Percentiles rank a stretch among this genome's conserved stretches.
These are phyloP conservation scores for Ciborinia camelliae DNA, from an alignment of 2,329 filamentous ascomycete species.

Conservation along the genomic window DNA sequence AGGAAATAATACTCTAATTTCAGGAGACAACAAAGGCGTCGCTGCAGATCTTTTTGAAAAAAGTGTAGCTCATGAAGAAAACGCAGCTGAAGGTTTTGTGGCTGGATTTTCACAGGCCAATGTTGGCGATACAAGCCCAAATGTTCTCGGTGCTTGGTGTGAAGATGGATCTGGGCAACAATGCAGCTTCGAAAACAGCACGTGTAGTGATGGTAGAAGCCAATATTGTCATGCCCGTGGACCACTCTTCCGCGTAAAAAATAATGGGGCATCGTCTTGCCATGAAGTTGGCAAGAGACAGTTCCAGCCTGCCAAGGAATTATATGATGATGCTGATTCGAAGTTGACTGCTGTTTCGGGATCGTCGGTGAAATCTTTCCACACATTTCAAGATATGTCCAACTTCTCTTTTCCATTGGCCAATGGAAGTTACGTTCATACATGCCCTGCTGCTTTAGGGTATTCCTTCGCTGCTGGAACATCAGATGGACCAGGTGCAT, in stretches of 20 bases:
- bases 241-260: constrained; percentile 63
- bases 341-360: constrained; percentile 51
- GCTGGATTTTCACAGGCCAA: constrained; percentile 91
- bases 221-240: constrained; percentile 72
- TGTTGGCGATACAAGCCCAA: constrained; percentile 87
- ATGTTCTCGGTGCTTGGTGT: constrained; percentile 82
- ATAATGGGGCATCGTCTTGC: constrained; percentile 70
- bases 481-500: constrained; percentile 83
- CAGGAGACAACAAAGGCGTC: constrained; percentile 96
- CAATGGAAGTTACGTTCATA: constrained; percentile 67
- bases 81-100: constrained; percentile 67
- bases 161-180: constrained; percentile 73
- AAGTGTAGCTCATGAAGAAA: constrained; percentile 52
- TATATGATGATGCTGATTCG: constrained; percentile 55
- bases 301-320: constrained; percentile 55
- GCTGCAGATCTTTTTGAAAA: constrained; percentile 82
- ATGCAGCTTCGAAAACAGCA: constrained; percentile 78
- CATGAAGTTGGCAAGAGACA: constrained; percentile 76
- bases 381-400: constrained; percentile 80
- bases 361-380: constrained; percentile 71
- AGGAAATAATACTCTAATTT: constrained; percentile 85
- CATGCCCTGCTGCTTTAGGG: constrained; percentile 83
- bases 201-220: constrained; percentile 68
- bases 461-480: constrained; percentile 94
- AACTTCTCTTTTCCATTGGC: constrained; percentile 69